Evolutionary conservation across 2,329 filamentous ascomycete genomes (phyloP).

Genomic region (Berkeleyomyces rouxiae): DNA sequence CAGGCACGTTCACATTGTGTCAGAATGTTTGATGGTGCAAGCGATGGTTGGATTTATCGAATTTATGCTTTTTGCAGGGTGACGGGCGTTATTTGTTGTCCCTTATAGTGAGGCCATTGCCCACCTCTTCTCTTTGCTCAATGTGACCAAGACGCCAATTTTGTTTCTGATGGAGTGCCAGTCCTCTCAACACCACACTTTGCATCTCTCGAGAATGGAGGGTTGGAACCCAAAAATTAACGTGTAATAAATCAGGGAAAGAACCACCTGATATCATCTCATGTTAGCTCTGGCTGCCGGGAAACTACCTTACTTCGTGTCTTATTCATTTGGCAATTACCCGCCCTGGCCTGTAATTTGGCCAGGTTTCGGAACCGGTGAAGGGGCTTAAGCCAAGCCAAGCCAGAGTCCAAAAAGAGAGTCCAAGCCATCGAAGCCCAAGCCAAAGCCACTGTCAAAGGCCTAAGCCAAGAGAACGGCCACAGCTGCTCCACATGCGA

Average conservation of each 20-base stretch:
- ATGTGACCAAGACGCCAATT: too few species aligned
- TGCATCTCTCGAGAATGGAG: neutral
- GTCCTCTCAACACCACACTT: neutral
- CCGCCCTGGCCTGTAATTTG: slow-evolving; percentile 1
- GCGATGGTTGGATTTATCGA: neutral
- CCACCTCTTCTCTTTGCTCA: too few species aligned
- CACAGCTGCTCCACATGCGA: neutral
- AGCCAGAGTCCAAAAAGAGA: neutral
- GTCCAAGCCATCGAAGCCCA: neutral
- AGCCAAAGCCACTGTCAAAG: neutral
- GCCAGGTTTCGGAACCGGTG: neutral
- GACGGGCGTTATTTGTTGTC: too few species aligned
- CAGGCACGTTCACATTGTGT: neutral
- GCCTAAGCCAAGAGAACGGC: neutral
- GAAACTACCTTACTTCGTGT: neutral
- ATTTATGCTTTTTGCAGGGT: neutral
- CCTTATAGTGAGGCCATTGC: too few species aligned
- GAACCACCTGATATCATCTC: neutral
- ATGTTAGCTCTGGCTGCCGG: neutral
- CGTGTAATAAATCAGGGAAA: neutral
- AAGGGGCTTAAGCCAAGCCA: neutral
- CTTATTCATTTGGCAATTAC: slow-evolving; percentile 1
- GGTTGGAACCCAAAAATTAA: neutral
- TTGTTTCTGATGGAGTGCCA: too few species aligned
- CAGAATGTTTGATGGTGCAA: neutral